These are phyloP conservation scores for Suhomyces vadensis DNA, from an alignment of 805 yeast genomes.

Conservation along the genomic window DNA sequence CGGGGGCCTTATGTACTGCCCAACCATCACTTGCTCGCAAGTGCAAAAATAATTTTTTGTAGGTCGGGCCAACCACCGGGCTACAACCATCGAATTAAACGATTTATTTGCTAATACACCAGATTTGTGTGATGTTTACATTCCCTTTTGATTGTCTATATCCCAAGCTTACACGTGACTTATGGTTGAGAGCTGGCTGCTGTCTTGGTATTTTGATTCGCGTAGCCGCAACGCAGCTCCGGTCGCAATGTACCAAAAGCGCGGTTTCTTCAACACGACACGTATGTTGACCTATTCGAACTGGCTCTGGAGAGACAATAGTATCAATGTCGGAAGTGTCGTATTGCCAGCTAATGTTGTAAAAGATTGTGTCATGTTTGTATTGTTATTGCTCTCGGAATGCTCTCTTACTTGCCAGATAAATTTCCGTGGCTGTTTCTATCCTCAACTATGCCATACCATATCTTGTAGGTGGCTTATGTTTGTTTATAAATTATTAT, in stretches of 20 bases:
- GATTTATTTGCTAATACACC: neutral
- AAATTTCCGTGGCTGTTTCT: neutral
- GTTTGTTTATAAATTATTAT: neutral
- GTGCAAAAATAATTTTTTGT: neutral
- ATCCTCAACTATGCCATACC: neutral
- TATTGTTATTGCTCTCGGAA: neutral
- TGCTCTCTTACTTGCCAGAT: neutral
- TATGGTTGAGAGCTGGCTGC: neutral
- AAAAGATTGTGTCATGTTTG: neutral
- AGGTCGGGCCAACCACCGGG: neutral
- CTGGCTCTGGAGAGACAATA: neutral
- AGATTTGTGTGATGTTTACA: conserved; percentile 1
- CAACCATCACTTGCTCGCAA: no score
- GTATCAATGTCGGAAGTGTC: neutral
- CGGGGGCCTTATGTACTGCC: no score
- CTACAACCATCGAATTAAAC: neutral
- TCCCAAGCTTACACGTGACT: neutral
- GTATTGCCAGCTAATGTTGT: neutral
- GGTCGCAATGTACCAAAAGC: neutral
- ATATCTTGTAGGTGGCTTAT: neutral
- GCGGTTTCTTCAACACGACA: conserved; percentile 2
- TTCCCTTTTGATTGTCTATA: no score
- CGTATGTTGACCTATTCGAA: neutral
- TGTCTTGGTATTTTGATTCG: neutral
- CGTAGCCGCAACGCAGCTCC: conserved; percentile 2